Conservation (phyloP, 192 early-diverging fungal species). For the Rhizophagus prolifer region DNA sequence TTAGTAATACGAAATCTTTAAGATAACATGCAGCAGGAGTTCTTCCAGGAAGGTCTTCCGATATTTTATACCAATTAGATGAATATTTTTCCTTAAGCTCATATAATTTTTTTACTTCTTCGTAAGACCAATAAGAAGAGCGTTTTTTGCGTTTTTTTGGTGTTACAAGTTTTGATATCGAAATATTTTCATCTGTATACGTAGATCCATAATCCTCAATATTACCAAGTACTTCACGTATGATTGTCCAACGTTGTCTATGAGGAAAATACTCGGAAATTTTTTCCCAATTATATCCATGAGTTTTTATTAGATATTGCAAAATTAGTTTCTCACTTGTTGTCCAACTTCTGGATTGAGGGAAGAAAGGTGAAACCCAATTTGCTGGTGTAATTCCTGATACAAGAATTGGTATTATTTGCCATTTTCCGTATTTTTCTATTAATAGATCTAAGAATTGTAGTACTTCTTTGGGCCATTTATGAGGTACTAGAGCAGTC, state of each 20-base stretch:
- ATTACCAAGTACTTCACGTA: background rate
- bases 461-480: background rate
- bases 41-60: background rate
- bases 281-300: constrained; percentile 1
- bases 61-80: constrained; percentile 12
- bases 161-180: background rate
- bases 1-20: background rate
- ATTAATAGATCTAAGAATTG: background rate
- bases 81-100: background rate
- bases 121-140: background rate
- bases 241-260: background rate
- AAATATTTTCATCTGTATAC: background rate
- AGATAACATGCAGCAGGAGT: background rate
- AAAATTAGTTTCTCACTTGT: background rate
- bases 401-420: constrained; percentile 6
- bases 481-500: background rate
- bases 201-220: background rate
- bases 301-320: background rate
- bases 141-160: background rate
- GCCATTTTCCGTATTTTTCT: constrained; percentile 9
- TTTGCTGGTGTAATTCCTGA: background rate
- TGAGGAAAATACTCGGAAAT: constrained; percentile 10
- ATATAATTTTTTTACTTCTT: constrained; percentile 2
- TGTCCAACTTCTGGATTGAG: background rate
- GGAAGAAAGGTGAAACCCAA: background rate